These are phyloP conservation scores for Daldinia sp. DNA, from an alignment of 2,329 filamentous ascomycete genomes.

Conservation along the genomic window DNA sequence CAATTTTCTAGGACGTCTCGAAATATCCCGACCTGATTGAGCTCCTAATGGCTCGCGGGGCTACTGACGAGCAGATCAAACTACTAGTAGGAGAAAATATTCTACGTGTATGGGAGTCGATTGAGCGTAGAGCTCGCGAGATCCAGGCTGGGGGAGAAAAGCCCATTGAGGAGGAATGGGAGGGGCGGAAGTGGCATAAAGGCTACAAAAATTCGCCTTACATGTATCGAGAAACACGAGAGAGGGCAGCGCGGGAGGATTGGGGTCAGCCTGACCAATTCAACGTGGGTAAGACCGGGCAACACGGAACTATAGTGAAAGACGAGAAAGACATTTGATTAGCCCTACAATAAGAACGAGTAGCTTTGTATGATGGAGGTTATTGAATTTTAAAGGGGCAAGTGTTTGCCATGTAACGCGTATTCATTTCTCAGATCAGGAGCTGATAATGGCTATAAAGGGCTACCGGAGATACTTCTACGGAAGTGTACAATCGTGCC, in stretches of 20 bases:
- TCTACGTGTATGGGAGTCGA: neutral
- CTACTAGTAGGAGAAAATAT: neutral
- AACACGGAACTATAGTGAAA: neutral
- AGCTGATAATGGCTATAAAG: neutral
- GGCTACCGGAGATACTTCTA: neutral
- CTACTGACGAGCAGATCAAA: neutral
- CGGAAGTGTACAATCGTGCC: neutral
- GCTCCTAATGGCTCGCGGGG: neutral
- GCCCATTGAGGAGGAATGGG: constrained; percentile 50
- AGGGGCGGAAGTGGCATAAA: constrained; percentile 47
- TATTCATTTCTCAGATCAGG: neutral
- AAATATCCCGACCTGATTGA: neutral
- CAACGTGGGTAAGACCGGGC: constrained; percentile 14
- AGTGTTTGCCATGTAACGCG: neutral
- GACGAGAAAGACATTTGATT: neutral
- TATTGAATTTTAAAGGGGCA: neutral
- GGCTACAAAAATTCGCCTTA: constrained; percentile 42
- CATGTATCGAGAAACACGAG: constrained; percentile 40
- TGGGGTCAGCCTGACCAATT: constrained; percentile 34
- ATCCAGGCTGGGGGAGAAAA: constrained; percentile 19
- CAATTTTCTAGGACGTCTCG: neutral
- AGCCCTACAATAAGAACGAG: neutral
- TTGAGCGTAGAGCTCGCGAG: neutral
- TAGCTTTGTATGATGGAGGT: neutral
- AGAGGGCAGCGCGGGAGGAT: constrained; percentile 30